Percentiles rank a stretch among this genome's conserved stretches.
Conservation (phyloP, 1,139 yeast genomes). For the Candida dubliniensis region DNA sequence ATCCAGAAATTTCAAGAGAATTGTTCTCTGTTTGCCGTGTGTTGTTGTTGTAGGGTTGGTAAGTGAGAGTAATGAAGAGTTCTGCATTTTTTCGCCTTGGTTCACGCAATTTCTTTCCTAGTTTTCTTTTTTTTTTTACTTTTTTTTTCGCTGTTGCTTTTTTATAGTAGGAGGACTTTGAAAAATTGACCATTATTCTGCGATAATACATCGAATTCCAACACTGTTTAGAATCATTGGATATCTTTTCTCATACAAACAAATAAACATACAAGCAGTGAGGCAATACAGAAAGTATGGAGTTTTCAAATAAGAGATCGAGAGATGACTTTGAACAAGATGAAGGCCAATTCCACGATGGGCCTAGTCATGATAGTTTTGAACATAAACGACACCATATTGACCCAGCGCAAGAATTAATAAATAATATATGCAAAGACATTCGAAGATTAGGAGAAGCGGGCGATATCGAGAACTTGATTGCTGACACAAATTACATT, state of each 20-base stretch:
- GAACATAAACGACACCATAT: slow-evolving; percentile 38
- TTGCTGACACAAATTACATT: slow-evolving; percentile 67
- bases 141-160: background rate
- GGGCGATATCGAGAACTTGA: slow-evolving; percentile 48
- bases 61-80: no score
- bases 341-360: slow-evolving; percentile 17
- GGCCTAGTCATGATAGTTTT: slow-evolving; percentile 11
- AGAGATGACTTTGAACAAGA: slow-evolving; percentile 40
- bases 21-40: no score
- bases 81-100: no score
- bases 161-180: no score
- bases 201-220: background rate
- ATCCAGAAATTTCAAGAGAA: no score
- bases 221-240: background rate
- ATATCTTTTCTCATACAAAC: background rate
- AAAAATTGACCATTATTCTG: no score
- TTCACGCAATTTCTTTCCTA: no score
- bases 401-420: slow-evolving; percentile 44
- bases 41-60: no score
- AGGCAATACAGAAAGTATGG: slow-evolving; percentile 4
- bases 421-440: slow-evolving; percentile 50
- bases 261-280: background rate
- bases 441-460: slow-evolving; percentile 68
- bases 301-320: slow-evolving; percentile 28
- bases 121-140: background rate